These are phyloP conservation scores for Neurospora tetrasperma DNA, from an alignment of 495 filamentous ascomycete genomes.

Conservation along the genomic window DNA sequence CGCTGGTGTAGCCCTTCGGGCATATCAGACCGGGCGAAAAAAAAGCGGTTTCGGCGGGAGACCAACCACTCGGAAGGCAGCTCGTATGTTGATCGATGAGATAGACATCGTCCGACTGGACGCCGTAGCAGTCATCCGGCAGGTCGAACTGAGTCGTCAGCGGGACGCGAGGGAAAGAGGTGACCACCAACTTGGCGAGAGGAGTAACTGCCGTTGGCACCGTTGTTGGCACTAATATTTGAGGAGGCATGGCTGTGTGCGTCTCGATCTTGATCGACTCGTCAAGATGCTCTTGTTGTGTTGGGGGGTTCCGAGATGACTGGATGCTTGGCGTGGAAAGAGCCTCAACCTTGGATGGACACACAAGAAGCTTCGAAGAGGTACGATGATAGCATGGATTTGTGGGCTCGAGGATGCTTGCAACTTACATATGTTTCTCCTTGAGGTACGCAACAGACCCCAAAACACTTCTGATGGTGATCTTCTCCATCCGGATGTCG, in stretches of 20 bases:
- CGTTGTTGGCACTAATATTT: neutral
- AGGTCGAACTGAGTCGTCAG: slow-evolving; percentile 5
- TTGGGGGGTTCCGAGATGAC: neutral
- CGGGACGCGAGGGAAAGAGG: slow-evolving; percentile 10
- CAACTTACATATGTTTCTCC: neutral
- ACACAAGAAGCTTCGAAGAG: neutral
- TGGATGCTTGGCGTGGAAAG: neutral
- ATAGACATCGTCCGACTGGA: slow-evolving; percentile 5
- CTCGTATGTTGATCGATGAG: slow-evolving; percentile 11
- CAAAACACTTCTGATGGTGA: neutral
- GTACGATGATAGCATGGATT: neutral
- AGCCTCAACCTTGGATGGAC: neutral
- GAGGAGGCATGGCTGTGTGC: neutral
- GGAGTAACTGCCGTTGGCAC: neutral
- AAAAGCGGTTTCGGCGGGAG: slow-evolving; percentile 8
- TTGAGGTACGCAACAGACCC: neutral
- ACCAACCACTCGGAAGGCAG: slow-evolving; percentile 16
- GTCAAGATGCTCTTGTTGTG: neutral
- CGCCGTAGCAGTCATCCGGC: slow-evolving; percentile 8
- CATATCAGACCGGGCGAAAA: slow-evolving; percentile 21
- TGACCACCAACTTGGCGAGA: slow-evolving; percentile 1
- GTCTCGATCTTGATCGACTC: neutral
- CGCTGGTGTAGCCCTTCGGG: slow-evolving; percentile 17
- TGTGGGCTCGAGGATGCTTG: neutral
- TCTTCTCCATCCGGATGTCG: neutral